Evolutionary conservation across 78 protist species (phyloP).

Genomic region (Dictyostelium firmibasis): DNA sequence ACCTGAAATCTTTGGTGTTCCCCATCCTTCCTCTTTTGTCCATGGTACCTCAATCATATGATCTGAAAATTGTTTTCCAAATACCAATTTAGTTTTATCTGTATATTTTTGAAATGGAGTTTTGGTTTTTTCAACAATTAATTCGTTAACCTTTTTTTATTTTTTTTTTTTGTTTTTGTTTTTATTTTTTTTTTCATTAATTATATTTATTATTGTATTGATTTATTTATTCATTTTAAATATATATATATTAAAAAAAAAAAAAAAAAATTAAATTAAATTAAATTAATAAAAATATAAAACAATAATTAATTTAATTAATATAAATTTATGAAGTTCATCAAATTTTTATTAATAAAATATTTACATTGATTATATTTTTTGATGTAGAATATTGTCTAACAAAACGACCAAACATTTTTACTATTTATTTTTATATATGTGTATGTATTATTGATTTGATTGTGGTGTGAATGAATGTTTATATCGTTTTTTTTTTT

Average conservation of each 20-base stretch:
- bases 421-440: background rate
- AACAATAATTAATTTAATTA: no score
- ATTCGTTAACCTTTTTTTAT: background rate
- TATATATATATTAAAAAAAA: background rate
- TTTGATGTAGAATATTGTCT: conserved; percentile 2
- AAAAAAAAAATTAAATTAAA: background rate
- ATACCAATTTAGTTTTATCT: conserved; percentile 82
- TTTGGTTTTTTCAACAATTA: conserved; percentile 80
- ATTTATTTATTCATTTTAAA: background rate
- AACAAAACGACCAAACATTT: background rate
- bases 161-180: background rate
- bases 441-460: background rate
- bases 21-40: conserved; percentile 91
- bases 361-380: background rate
- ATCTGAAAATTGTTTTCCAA: conserved; percentile 93
- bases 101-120: conserved; percentile 58
- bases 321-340: background rate
- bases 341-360: background rate
- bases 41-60: conserved; percentile 96
- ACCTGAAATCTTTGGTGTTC: conserved; percentile 87
- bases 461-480: background rate
- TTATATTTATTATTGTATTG: no score
- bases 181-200: no score
- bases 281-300: no score
- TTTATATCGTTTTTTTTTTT: background rate